phyloP scores from a whole-genome alignment of 176 grass and related monocot genomes.

The Elymus sibiricus region DNA sequence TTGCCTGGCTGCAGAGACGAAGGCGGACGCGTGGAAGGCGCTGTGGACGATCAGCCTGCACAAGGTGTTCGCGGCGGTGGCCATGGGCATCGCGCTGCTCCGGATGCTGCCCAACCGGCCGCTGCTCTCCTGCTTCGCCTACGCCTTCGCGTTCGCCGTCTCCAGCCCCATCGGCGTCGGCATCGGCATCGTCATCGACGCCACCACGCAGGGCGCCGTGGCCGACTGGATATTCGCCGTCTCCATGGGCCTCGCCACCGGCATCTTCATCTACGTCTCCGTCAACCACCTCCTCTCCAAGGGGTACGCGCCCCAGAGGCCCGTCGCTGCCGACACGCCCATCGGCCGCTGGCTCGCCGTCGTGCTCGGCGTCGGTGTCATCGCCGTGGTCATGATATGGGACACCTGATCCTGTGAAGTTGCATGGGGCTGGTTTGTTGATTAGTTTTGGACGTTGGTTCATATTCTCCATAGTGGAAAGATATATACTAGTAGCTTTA shows the following conservation, averaged over 20 bases:
- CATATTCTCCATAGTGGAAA: background rate
- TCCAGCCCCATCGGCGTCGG: slow-evolving; percentile 83
- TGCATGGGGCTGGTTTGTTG: background rate
- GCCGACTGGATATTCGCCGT: slow-evolving; percentile 91
- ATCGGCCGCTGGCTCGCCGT: slow-evolving; percentile 61
- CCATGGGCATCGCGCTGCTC: slow-evolving; percentile 91
- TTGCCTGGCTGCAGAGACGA: slow-evolving; percentile 62
- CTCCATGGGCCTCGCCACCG: slow-evolving; percentile 83
- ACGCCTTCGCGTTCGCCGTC: slow-evolving; percentile 85
- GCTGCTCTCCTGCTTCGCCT: slow-evolving; percentile 63
- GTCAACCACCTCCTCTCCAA: slow-evolving; percentile 88
- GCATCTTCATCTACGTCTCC: slow-evolving; percentile 88
- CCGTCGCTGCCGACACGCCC: slow-evolving; percentile 43
- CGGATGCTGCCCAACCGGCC: slow-evolving; percentile 80
- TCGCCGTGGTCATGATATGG: slow-evolving; percentile 98
- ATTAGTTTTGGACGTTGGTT: background rate
- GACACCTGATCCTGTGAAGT: slow-evolving; percentile 43
- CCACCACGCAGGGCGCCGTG: slow-evolving; percentile 74
- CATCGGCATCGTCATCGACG: slow-evolving; percentile 83
- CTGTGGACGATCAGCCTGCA: slow-evolving; percentile 95
- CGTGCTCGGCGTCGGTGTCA: slow-evolving; percentile 65
- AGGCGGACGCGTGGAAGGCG: slow-evolving; percentile 85
- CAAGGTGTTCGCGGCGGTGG: slow-evolving; percentile 92
- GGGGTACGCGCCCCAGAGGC: slow-evolving; percentile 53
- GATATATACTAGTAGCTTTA: background rate